These are phyloP conservation scores for Candida krabiensis DNA, from an alignment of 805 yeast species.

Conservation along the genomic window DNA sequence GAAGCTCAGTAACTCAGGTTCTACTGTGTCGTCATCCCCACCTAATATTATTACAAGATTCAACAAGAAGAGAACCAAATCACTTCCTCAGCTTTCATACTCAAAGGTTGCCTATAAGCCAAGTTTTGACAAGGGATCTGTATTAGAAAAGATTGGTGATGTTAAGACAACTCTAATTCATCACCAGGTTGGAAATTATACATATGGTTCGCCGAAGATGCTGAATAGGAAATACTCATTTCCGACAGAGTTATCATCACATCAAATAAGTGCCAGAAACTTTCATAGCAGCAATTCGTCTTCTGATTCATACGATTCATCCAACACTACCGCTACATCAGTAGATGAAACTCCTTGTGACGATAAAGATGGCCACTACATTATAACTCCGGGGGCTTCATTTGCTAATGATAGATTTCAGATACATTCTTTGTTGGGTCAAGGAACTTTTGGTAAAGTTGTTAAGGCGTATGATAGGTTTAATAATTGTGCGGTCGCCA, in stretches of 20 bases:
- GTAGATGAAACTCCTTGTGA: conserved; percentile 42
- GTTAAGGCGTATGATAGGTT: conserved; percentile 74
- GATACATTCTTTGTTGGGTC: conserved; percentile 72
- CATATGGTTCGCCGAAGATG: conserved; percentile 21
- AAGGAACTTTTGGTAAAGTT: conserved; percentile 92
- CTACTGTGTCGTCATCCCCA: conserved; percentile 7
- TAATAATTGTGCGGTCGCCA: conserved; percentile 69
- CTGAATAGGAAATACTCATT: conserved; percentile 28
- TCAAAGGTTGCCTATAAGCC: conserved; percentile 43
- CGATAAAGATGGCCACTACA: conserved; percentile 75
- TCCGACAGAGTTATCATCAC: conserved; percentile 16
- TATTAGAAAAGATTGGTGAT: conserved; percentile 41
- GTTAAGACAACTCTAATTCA: conserved; percentile 37
- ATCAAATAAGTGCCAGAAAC: conserved; percentile 1
- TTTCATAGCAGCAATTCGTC: conserved; percentile 20
- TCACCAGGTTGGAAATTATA: conserved; percentile 27
- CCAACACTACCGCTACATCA: conserved; percentile 22
- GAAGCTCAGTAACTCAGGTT: conserved; percentile 13
- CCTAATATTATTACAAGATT: conserved; percentile 3
- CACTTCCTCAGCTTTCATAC: conserved; percentile 54
- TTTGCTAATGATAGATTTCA: conserved; percentile 74
- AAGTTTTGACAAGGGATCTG: conserved; percentile 32
- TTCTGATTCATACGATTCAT: conserved; percentile 21
- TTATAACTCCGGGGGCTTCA: conserved; percentile 53
- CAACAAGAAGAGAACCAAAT: conserved; percentile 47